Evolutionary conservation across 495 filamentous ascomycete species (phyloP), one percentile per base, ranked within the genome.

Genomic region (Penicillium canescens): DNA sequence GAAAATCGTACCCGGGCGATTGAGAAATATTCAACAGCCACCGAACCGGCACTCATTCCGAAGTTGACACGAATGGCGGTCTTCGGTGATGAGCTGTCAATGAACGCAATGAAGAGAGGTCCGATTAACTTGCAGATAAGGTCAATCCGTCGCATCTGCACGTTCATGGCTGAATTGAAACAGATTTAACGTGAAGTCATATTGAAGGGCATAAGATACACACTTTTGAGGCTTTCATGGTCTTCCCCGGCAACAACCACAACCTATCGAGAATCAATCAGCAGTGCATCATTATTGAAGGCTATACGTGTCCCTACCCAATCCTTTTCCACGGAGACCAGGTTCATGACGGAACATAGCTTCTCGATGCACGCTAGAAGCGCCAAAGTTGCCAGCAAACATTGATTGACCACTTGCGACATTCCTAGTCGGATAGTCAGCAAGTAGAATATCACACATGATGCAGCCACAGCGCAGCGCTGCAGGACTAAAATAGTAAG

Each of bases 61-160:
- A 78, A 50, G 2, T 60, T 76, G 14, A 51, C 46, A 3, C 45
- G 40, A 16, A 81, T 68, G 9, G 77, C 77, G 6, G 67, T 42
- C 13, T 36, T 40, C 3, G 65, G 59, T 0, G 77, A 80, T 1
- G 41, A 26, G 4, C 37, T 52, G 31, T 69, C 71, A 12, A 81
- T 42, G 11, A 56, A 28, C 2, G 46, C 46, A 18, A 85, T 78
- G 18, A 72, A 54, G 0, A 86, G 59, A 2, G 86, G 86, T 0
- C 78, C 83, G 9, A 82, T 42, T 13, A 88, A 76, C 61, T 89
- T 89, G 71, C 86, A 88, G 39, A 82, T 60, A 16, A 89, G 68
- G 54, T 89, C 86, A 49, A 89, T 87, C 2, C 85, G 72, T 10
- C 86, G 71, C 79, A 88, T 87, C 8, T 71, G 67, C 2, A 83